These are phyloP conservation scores for Mortierella antarctica DNA, from an alignment of 192 early-diverging fungal species.

Conservation along the genomic window DNA sequence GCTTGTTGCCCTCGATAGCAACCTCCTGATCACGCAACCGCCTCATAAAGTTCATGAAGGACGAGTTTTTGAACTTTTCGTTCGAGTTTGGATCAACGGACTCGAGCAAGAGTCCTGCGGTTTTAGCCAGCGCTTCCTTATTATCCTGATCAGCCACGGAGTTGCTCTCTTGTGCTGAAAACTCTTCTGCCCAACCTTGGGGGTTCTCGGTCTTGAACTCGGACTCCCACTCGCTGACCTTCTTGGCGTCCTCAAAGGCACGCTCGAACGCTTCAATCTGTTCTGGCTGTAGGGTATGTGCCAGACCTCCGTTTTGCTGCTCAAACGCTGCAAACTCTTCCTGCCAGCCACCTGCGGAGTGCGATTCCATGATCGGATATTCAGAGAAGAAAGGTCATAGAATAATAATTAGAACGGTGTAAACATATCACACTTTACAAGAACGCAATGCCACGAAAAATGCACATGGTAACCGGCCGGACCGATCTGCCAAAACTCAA, in stretches of 20 bases:
- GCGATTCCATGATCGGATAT: neutral
- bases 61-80: conserved; percentile 93
- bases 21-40: conserved; percentile 90
- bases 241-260: conserved; percentile 72
- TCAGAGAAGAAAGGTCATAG: neutral
- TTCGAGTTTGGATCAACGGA: conserved; percentile 80
- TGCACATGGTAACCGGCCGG: conserved; percentile 3
- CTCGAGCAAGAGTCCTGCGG: conserved; percentile 85
- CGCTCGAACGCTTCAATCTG: conserved; percentile 76
- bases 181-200: conserved; percentile 65
- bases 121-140: conserved; percentile 80
- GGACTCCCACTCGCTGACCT: conserved; percentile 67
- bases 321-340: conserved; percentile 76
- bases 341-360: conserved; percentile 20
- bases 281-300: conserved; percentile 53
- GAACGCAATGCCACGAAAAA: neutral
- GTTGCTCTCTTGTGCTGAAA: conserved; percentile 59
- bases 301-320: conserved; percentile 57
- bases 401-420: conserved; percentile 32
- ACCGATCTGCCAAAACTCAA: neutral
- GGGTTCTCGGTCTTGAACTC: conserved; percentile 68
- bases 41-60: conserved; percentile 94
- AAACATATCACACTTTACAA: conserved; percentile 4
- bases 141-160: conserved; percentile 46
- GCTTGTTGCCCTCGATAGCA: conserved; percentile 88